Base-by-base conservation (phyloP, 2,329 filamentous ascomycete genomes). In the Colletotrichum godetiae region DNA sequence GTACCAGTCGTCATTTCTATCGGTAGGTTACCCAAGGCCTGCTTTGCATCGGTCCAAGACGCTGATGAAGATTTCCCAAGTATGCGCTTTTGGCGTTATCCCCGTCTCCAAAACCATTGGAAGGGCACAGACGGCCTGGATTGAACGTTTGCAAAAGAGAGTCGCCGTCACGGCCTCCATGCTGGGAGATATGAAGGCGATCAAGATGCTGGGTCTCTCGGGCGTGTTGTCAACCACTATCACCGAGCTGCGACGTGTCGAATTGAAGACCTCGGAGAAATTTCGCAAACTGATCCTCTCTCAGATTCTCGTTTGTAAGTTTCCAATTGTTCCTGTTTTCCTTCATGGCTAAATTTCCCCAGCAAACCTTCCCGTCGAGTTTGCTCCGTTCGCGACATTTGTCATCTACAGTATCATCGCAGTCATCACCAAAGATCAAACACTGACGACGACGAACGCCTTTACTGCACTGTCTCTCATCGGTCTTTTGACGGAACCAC, bases 131-230 rank as follows among this genome's bases (percentile, higher is more conserved):
- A 83, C 82, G 4, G 76, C 78, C 10, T 89, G 87, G 88, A 81
- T 89, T 33, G 81, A 85, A 57, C 85, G 85, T 10, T 85, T 88
- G 15, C 82, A 89, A 75, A 80, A 79, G 35, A 84, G 87, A 4
- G 84, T 89, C 31, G 85, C 83, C 5, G 83, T 84, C 11, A 89
- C 87, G 0, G 80, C 85, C 3, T 81, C 82, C 2, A 84, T 87
- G 76, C 79, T 89, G 0, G 82, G 82, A 7, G 84, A 84, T 11
- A 88, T 90, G 80, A 88, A 88, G 75, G 84, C 83, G 8, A 81
- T 89, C 68, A 89, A 88, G 76, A 84, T 89, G 74, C 80, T 85
- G 1, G 87, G 87, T 0, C 75, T 89, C 4, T 84, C 82, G 49
- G 78, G 83, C 15, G 81, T 82, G 4, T 85, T 75, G 80, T 78